Evolutionary conservation across 108 stramenopile genomes (phyloP).

Genomic region (Stephanodiscus triporus): DNA sequence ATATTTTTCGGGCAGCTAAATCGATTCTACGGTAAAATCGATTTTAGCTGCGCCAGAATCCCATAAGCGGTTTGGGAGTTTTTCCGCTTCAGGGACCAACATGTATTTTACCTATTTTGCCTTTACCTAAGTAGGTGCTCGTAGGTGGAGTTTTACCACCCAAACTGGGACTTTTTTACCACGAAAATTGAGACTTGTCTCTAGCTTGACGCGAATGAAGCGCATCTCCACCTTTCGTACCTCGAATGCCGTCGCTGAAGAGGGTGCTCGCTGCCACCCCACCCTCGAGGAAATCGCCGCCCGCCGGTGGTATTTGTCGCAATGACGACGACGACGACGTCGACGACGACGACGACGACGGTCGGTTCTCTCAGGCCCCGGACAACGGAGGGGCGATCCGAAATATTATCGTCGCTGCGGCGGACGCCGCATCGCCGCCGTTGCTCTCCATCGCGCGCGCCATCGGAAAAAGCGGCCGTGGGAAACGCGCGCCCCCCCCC

Average conservation of each 20-base stretch:
- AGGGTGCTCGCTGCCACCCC: neutral
- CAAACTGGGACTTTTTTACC: too few relatives aligned
- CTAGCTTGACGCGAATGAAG: too few relatives aligned
- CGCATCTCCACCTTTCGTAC: too few relatives aligned
- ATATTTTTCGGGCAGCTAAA: too few relatives aligned
- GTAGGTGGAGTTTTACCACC: too few relatives aligned
- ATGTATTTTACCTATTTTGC: too few relatives aligned
- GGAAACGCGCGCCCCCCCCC: neutral
- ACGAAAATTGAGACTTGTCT: too few relatives aligned
- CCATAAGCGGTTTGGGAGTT: too few relatives aligned
- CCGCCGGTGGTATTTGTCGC: neutral
- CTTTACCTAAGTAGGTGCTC: too few relatives aligned
- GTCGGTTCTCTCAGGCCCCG: constrained; percentile 33
- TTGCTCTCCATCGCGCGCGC: neutral
- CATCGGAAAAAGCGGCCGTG: neutral
- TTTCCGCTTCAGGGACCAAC: too few relatives aligned
- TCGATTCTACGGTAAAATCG: too few relatives aligned
- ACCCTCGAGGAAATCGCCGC: neutral
- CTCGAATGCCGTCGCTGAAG: neutral
- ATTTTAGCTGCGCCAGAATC: too few relatives aligned
- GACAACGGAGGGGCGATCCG: neutral
- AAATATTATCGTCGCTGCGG: neutral
- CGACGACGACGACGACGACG: constrained; percentile 13
- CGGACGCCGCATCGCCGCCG: neutral
- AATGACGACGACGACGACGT: neutral